Base-by-base conservation (phyloP, 768 basidiomycete genomes). In the Phylloporus rhodoxanthus region DNA sequence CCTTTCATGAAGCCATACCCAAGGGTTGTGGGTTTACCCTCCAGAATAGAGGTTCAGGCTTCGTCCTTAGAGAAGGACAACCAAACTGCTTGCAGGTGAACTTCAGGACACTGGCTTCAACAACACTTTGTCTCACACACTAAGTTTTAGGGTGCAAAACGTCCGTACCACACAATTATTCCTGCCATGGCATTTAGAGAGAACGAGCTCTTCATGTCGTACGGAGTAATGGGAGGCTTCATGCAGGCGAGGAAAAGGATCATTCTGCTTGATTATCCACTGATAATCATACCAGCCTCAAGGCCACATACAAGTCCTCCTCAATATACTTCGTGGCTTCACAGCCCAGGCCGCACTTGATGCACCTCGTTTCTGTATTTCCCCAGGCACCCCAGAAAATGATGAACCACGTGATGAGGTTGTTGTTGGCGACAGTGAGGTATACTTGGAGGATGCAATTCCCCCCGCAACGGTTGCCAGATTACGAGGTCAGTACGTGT, bases 361-460 rank as follows among this genome's bases (percentile, higher is more conserved):
- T 68, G 87, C 92, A 0, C 95, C 94, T 8, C 82, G 95, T 13
- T 96, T 98, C 72, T 98, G 94, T 64, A 97, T 98, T 50, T 93
- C 91, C 13, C 80, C 91, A 15, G 88, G 87, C 21, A 77, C 76
- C 48, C 86, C 89, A 1, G 82, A 86, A 53, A 61, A 77, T 2
- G 72, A 78, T 37, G 72, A 69, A 20, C 69, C 70, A 29, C 66
- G 72, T 26, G 73, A 73, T 8, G 65, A 69, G 21, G 82, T 82
- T 0, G 83, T 84, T 4, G 76, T 81, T 49, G 74, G 67, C 39
- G 89, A 90, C 61, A 86, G 87, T 55, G 85, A 87, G 55, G 84
- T 97, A 6, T 92, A 85, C 68, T 80, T 97, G 49, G 95, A 98
- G 68, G 91, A 93, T 29, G 85, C 81, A 0, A 84, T 95, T 47